phyloP scores from a whole-genome alignment of 352 stramenopile species.

The Globisporangium radiosum region DNA sequence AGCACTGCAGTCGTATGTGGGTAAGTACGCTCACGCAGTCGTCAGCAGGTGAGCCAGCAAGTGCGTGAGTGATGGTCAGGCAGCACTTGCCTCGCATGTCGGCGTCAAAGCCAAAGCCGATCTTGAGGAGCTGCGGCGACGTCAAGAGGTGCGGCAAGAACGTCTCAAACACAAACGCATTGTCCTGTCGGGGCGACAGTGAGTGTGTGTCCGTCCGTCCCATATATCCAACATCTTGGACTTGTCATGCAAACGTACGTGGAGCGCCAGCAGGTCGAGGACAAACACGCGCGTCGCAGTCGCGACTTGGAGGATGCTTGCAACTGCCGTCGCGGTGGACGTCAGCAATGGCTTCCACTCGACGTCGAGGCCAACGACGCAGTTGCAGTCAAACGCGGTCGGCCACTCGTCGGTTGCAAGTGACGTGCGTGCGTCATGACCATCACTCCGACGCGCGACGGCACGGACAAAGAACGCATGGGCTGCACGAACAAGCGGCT shows the following conservation, averaged over 20 bases:
- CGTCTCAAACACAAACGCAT: slow-evolving; percentile 33
- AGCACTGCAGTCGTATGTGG: slow-evolving; percentile 24
- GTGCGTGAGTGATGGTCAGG: neutral
- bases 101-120: slow-evolving; percentile 63
- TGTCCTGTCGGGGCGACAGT: slow-evolving; percentile 19
- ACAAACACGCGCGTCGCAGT: slow-evolving; percentile 38
- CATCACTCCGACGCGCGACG: neutral
- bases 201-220: neutral
- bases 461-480: slow-evolving; percentile 22
- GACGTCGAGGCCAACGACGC: slow-evolving; percentile 50
- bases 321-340: slow-evolving; percentile 23
- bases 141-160: slow-evolving; percentile 37
- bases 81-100: slow-evolving; percentile 50
- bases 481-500: slow-evolving; percentile 17
- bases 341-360: slow-evolving; percentile 46
- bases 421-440: neutral
- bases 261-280: slow-evolving; percentile 46
- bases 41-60: neutral
- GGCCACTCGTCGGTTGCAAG: neutral
- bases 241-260: slow-evolving; percentile 24
- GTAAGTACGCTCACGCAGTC: neutral
- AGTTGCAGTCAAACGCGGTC: neutral
- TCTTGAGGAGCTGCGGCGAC: slow-evolving; percentile 31
- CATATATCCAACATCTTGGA: slow-evolving; percentile 1
- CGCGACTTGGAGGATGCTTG: slow-evolving; percentile 62